phyloP scores from a whole-genome alignment of 108 stramenopile species.

The Nitzschia sp. region DNA sequence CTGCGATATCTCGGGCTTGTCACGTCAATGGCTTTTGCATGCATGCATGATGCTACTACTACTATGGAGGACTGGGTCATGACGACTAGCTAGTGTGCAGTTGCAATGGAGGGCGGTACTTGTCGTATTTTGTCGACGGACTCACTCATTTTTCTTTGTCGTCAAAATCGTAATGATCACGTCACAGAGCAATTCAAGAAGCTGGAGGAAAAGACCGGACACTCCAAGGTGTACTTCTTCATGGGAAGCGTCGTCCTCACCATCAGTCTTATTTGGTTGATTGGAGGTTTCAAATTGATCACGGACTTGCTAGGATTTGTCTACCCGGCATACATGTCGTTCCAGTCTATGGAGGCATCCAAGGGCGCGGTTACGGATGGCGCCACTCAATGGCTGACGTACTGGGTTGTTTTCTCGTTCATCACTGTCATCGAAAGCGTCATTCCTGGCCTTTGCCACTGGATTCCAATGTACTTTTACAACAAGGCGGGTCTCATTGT shows the following conservation, averaged over 20 bases:
- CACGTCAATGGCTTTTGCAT: too few relatives aligned
- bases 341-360: constrained; percentile 92
- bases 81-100: too few relatives aligned
- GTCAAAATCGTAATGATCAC: too few relatives aligned
- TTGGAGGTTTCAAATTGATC: constrained; percentile 80
- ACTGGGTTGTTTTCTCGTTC: constrained; percentile 94
- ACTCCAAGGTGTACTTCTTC: constrained; percentile 80
- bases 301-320: constrained; percentile 91
- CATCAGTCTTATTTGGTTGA: constrained; percentile 34
- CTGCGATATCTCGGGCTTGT: too few relatives aligned
- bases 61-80: too few relatives aligned
- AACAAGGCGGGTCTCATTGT: constrained; percentile 76
- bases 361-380: constrained; percentile 50
- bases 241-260: constrained; percentile 42
- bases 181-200: constrained; percentile 70
- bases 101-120: neutral
- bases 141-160: neutral
- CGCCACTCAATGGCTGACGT: constrained; percentile 96
- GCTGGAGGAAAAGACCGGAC: constrained; percentile 79
- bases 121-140: neutral
- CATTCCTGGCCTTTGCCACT: constrained; percentile 47
- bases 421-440: constrained; percentile 70
- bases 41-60: too few relatives aligned
- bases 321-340: constrained; percentile 97
- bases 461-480: constrained; percentile 83